Base-by-base conservation (phyloP, 345 rosid species). In the Erysimum cheiranthoides region DNA sequence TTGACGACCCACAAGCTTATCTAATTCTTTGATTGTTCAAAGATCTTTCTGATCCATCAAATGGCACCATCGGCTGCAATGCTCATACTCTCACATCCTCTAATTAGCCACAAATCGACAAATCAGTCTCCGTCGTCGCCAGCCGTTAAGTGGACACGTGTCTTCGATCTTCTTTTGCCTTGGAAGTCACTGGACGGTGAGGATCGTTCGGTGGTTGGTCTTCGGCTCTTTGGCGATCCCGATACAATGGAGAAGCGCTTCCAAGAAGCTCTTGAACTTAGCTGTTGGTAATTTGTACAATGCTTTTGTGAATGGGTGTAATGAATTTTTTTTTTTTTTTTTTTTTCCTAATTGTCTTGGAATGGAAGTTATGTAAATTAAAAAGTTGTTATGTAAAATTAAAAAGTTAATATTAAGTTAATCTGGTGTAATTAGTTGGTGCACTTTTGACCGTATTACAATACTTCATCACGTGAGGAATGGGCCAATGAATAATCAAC, bases 21-120 rank as follows among this genome's bases (percentile, higher is more conserved):
- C 58, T 3, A 38, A 10, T 56, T 56, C 9, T 7, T 32, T 21
- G 9, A 36, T 10, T 5, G 9, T 10, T 47, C 5, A 72, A 10
- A 60, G 31, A 52, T 68, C 14, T 49, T 49, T 35, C 30, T 31
- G 1, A 66, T 8, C 36, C 9, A 14, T 30, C 73, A 35, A 35
- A 86, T 87, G 90, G 85, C 92, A 4, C 95, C 95, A 2, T 82
- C 89, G 3, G 96, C 93, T 34, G 89, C 96, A 76, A 90, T 88
- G 93, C 80, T 90, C 30, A 81, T 69, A 27, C 86, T 88, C 13
- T 76, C 82, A 27, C 74, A 70, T 63, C 70, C 81, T 68, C 61
- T 66, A 3, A 1, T 71, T 28, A 75, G 58, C 40, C 36, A 70
- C 57, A 69, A 72, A 51, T 8, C 80, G 32, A 38, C 43, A 12